These are phyloP conservation scores for Iodosphaeria phyllophila DNA, from an alignment of 2,329 filamentous ascomycete genomes.

Conservation along the genomic window DNA sequence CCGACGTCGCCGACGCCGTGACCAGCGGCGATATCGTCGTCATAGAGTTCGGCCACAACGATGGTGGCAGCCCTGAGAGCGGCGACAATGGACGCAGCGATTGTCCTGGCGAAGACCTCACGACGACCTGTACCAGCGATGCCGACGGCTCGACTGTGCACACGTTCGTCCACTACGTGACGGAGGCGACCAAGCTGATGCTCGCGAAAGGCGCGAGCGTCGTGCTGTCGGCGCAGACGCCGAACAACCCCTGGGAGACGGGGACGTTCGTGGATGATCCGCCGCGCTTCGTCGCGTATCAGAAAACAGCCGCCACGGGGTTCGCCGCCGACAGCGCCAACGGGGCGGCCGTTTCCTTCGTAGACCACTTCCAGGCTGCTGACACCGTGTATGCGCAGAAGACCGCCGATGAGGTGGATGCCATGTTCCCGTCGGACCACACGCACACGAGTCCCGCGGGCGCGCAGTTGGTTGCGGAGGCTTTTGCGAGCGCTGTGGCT, in stretches of 20 bases:
- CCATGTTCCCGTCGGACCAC: constrained; percentile 37
- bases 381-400: constrained; percentile 27
- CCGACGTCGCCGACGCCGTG: constrained; percentile 28
- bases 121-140: constrained; percentile 28
- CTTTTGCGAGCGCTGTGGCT: constrained; percentile 33
- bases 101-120: constrained; percentile 31
- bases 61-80: constrained; percentile 33
- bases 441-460: constrained; percentile 38
- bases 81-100: constrained; percentile 42
- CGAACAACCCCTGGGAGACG: constrained; percentile 42
- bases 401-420: constrained; percentile 25
- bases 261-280: constrained; percentile 26
- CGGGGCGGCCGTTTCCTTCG: constrained; percentile 26
- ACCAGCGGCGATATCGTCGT: constrained; percentile 41
- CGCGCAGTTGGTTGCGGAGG: constrained; percentile 29
- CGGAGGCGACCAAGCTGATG: constrained; percentile 11
- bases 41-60: constrained; percentile 56
- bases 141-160: constrained; percentile 12
- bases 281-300: constrained; percentile 36
- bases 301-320: constrained; percentile 6
- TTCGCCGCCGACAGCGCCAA: constrained; percentile 2
- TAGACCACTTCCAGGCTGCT: constrained; percentile 37
- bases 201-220: constrained; percentile 39
- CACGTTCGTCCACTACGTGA: constrained; percentile 13
- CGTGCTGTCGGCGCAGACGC: constrained; percentile 36